phyloP scores from a whole-genome alignment of 257 asterid genomes.

The Plectranthus barbatus region DNA sequence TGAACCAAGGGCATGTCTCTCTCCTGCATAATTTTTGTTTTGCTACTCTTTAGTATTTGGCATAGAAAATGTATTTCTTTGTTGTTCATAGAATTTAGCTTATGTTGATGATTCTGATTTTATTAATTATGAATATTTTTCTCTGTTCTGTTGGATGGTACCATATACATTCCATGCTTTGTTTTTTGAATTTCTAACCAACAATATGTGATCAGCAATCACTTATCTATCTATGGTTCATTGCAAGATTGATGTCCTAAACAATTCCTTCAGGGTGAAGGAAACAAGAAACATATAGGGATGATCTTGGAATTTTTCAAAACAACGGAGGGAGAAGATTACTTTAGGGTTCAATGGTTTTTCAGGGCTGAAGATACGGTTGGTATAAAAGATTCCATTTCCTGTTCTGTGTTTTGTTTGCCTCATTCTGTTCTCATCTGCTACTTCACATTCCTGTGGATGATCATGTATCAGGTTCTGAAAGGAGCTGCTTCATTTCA shows the following conservation, averaged over 20 bases:
- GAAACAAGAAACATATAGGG: constrained; percentile 57
- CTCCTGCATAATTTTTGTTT: neutral
- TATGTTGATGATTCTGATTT: neutral
- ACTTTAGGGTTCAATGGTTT: constrained; percentile 93
- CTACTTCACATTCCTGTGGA: neutral
- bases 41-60: too few relatives aligned
- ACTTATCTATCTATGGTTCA: too few relatives aligned
- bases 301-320: constrained; percentile 78
- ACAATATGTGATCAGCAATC: constrained; percentile 33
- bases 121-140: neutral
- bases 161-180: neutral
- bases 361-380: constrained; percentile 91
- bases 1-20: neutral
- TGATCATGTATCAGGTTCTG: constrained; percentile 50
- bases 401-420: neutral
- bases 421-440: constrained; percentile 1
- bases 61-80: neutral
- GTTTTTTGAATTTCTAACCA: constrained; percentile 5
- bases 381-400: constrained; percentile 15
- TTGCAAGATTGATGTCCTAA: constrained; percentile 61
- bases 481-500: constrained; percentile 49
- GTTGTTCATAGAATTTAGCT: neutral
- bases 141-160: neutral
- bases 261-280: constrained; percentile 92
- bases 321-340: constrained; percentile 64